Evolutionary conservation across 2,329 filamentous ascomycete species (phyloP), one percentile per base, ranked within the genome.

Genomic region (Fonsecaea erecta): DNA sequence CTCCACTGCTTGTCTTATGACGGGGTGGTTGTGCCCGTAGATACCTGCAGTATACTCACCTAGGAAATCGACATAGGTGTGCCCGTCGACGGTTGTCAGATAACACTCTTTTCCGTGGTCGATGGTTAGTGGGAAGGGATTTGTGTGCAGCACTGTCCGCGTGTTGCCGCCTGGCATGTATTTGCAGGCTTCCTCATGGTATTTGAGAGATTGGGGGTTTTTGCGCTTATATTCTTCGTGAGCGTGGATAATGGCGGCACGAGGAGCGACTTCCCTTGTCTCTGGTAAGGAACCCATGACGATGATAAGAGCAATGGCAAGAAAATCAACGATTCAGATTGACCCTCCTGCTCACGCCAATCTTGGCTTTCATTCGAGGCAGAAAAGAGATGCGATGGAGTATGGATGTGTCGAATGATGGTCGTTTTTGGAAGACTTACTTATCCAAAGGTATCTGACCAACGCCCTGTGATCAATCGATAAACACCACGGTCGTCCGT

Each of bases 31-130:
- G 75, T 91, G 88, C 0, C 88, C 88, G 71, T 85, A 90, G 12
- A 91, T 79, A 1, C 85, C 87, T 1, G 88, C 88, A 0, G 85
- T 86, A 71, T 86, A 86, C 74, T 90, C 88, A 35, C 84, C 83
- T 0, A 88, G 78, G 7, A 90, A 79, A 70, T 91, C 88, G 14
- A 82, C 77, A 72, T 88, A 89, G 51, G 59, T 68, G 16, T 68
- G 52, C 14, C 70, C 72, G 52, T 77, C 76, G 14, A 76, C 62
- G 6, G 75, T 75, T n/a, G 72, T 75, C 51, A 77, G 63, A n/a
- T 63, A 69, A 40, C 70, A 69, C 35, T 70, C 72, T 69, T 63
- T 66, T 57, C 70, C 75, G 1, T 70, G 72, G 57, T 69, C 61
- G 55, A 78, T 68, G 12, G 72, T 74, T 5, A 78, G 55, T 1